A percentile compares a stretch with the other conserved stretches of the same genome.
phyloP scores from a whole-genome alignment of 2,329 filamentous ascomycete genomes.

The Capronia epimyces region DNA sequence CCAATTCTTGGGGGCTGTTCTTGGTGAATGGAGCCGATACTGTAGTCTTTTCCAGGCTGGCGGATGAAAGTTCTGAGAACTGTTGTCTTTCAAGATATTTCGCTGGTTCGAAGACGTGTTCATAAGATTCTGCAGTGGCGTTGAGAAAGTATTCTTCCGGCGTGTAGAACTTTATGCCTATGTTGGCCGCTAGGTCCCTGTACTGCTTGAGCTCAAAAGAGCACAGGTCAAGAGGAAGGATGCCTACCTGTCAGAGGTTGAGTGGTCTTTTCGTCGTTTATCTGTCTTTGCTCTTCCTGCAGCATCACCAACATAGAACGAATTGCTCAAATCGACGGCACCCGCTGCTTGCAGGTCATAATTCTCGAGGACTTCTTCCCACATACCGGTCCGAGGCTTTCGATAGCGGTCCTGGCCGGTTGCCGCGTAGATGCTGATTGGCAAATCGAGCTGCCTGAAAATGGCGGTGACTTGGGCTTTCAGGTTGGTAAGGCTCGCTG shows the following conservation, averaged over 20 bases:
- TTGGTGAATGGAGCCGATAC: conserved; percentile 45
- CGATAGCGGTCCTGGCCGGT: conserved; percentile 75
- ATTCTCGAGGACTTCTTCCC: conserved; percentile 62
- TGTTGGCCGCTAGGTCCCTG: conserved; percentile 78
- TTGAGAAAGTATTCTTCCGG: conserved; percentile 88
- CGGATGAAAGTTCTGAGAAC: not conserved
- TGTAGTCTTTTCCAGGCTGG: not conserved
- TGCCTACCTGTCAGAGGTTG: conserved; percentile 52
- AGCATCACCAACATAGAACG: conserved; percentile 88
- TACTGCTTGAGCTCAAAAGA: not conserved
- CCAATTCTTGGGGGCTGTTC: conserved; percentile 63
- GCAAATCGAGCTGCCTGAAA: conserved; percentile 66
- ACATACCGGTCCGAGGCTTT: conserved; percentile 88
- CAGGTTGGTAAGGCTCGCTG: conserved; percentile 68
- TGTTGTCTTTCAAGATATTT: conserved; percentile 43
- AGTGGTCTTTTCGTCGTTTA: conserved; percentile 51
- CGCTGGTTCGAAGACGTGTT: conserved; percentile 65
- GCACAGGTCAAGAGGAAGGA: conserved; percentile 49
- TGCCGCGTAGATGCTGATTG: conserved; percentile 77
- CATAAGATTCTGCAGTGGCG: conserved; percentile 60
- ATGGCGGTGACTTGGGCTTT: conserved; percentile 72
- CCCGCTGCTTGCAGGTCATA: conserved; percentile 51
- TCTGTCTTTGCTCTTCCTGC: conserved; percentile 47
- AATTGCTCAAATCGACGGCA: conserved; percentile 63
- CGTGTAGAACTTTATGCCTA: conserved; percentile 73